Conservation (phyloP, 768 basidiomycete genomes). For the Amanita phalloides region DNA sequence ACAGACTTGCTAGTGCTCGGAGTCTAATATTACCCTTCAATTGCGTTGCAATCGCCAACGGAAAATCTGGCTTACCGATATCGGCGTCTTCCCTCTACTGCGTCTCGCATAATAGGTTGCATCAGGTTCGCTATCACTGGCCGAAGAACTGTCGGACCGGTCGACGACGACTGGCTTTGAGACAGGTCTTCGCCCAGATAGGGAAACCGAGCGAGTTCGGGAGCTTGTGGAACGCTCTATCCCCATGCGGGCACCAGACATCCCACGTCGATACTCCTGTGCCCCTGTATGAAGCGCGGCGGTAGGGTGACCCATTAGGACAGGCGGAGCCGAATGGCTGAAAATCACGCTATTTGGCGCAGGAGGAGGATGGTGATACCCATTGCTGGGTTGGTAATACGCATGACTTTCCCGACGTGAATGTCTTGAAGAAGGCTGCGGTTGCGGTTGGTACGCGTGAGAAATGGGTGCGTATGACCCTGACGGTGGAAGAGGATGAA, state of each 20-base stretch:
- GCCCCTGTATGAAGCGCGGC: conserved; percentile 9
- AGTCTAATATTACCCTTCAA: conserved; percentile 12
- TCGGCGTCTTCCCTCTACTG: conserved; percentile 40
- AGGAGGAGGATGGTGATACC: conserved; percentile 44
- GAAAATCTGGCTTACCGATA: conserved; percentile 44
- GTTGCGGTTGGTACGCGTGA: conserved; percentile 21
- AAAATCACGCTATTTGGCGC: conserved; percentile 55
- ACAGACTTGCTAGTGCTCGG: conserved; percentile 40
- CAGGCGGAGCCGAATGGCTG: conserved; percentile 54
- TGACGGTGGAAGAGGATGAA: conserved; percentile 9
- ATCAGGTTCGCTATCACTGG: conserved; percentile 1
- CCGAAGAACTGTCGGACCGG: not conserved
- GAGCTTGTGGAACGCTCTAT: not conserved
- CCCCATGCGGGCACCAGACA: conserved; percentile 29
- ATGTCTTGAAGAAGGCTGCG: conserved; percentile 26
- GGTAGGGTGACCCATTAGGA: conserved; percentile 19
- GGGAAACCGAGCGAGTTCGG: not conserved
- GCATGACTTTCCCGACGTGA: conserved; percentile 11
- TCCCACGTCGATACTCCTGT: conserved; percentile 20
- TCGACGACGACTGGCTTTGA: not conserved
- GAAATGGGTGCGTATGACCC: conserved; percentile 8
- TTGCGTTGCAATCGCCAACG: conserved; percentile 5
- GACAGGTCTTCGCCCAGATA: not conserved
- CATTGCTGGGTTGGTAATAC: conserved; percentile 45
- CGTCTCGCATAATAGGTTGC: not conserved